A percentile compares a stretch with the other conserved stretches of the same genome.
phyloP scores from a whole-genome alignment of 345 rosid genomes.

The Draba incana region DNA sequence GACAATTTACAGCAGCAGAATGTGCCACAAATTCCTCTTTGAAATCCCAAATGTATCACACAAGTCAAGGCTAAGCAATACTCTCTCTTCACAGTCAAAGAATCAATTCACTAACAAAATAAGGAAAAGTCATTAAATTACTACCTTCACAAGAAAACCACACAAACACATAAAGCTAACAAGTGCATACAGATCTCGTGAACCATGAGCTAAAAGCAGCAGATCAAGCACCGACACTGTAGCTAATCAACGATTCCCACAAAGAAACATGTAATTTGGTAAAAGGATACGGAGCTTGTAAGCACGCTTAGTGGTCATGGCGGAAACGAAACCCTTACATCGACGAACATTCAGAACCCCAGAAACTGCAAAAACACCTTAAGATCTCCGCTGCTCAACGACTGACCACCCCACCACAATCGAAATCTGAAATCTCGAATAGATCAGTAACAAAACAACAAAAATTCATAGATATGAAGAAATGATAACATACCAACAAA shows the following conservation, averaged over 20 bases:
- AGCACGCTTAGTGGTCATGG: constrained; percentile 97
- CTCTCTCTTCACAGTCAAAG: neutral
- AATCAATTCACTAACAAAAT: neutral
- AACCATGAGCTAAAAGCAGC: constrained; percentile 25
- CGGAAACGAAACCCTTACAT: constrained; percentile 37
- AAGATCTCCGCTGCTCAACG: constrained; percentile 28
- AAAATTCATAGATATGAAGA: neutral
- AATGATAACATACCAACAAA: constrained; percentile 4
- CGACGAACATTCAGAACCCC: constrained; percentile 42
- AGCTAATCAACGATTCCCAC: neutral
- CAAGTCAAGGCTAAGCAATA: constrained; percentile 53
- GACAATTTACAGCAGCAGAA: constrained; percentile 90
- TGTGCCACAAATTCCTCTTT: constrained; percentile 99
- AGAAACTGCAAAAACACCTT: neutral
- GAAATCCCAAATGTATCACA: constrained; percentile 26
- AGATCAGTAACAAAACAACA: neutral
- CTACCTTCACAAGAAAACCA: neutral
- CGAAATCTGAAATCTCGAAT: constrained; percentile 34
- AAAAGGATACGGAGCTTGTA: constrained; percentile 99
- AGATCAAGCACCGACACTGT: constrained; percentile 26
- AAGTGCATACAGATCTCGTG: constrained; percentile 34
- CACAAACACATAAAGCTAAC: neutral
- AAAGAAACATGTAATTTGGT: constrained; percentile 8
- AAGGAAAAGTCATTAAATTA: neutral
- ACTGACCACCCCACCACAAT: constrained; percentile 1